Evolutionary conservation across 768 basidiomycete genomes (phyloP).

Genomic region (Hysterangium stoloniferum): DNA sequence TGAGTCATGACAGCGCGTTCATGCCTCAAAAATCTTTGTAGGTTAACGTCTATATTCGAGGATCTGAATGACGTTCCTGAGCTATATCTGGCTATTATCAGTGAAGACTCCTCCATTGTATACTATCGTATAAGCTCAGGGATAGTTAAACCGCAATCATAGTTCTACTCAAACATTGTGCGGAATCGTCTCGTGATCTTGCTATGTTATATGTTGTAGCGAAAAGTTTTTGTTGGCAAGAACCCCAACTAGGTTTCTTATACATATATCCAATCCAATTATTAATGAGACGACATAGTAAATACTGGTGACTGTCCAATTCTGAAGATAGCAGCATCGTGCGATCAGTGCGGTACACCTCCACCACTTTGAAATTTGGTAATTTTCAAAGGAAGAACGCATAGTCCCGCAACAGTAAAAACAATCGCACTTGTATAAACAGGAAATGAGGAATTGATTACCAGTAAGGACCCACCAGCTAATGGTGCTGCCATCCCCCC

Average conservation of each 20-base stretch:
- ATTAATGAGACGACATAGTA: too few relatives aligned
- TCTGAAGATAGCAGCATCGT: too few relatives aligned
- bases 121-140: conserved; percentile 78
- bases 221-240: too few relatives aligned
- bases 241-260: background rate
- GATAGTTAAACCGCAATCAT: conserved; percentile 51
- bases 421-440: conserved; percentile 67
- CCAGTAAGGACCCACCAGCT: conserved; percentile 64
- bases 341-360: background rate
- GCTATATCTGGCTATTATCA: conserved; percentile 63
- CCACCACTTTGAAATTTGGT: background rate
- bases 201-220: too few relatives aligned
- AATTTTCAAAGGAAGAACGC: conserved; percentile 34
- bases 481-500: conserved; percentile 87
- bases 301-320: too few relatives aligned
- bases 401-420: conserved; percentile 55
- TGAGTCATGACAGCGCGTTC: background rate
- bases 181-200: too few relatives aligned
- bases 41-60: conserved; percentile 52
- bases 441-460: conserved; percentile 59
- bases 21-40: conserved; percentile 18
- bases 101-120: conserved; percentile 74
- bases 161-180: background rate
- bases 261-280: too few relatives aligned
- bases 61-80: conserved; percentile 39